Evolutionary conservation across 495 filamentous ascomycete species (phyloP), one percentile per base, ranked within the genome.

Genomic region (Penicillium pulvis): DNA sequence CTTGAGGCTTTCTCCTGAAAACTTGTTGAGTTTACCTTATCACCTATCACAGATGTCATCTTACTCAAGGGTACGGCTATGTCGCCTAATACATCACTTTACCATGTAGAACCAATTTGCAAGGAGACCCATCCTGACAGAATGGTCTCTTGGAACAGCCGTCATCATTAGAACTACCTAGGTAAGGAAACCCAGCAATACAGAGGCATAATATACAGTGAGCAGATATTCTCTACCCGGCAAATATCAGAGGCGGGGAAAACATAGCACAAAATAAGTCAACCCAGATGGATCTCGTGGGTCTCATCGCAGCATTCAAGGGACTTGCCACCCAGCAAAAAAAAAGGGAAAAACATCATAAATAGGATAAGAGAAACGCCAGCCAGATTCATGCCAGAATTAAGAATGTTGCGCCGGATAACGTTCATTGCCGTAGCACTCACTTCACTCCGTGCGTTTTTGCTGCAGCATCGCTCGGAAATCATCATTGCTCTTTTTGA

Each of bases 401-500:
- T 48, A 51, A 7, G 48, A 31, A 33, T 36, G 35, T 59, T 69
- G 66, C 70, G 67, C 64, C 68, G 60, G 41, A 60, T 57, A 53
- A 33, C 42, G 39, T 41, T 61, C 57, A 60, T 61, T 62, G 57
- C 59, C 58, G 45, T 67, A 65, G 53, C 47, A 53, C 39, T 50
- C 26, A 50, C 57, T 66, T 73, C 57, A 76, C 59, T 71, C 67
- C 62, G 53, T 51, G 46, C 61, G 68, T 61, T 66, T 73, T 58
- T 65, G 61, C 65, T 73, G 70, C 64, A 93, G 86, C 86, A 96
- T 84, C 39, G 83, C 84, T 66, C 87, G 90, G 74, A 96, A 96
- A 75, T 96, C 92, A 50, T 87, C 88, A 76, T 97, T 96, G 68
- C 82, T 92, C 82, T 92, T 93, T 55, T 71, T 79, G 51, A 67